Conservation (phyloP, 495 filamentous ascomycete genomes). For the Friedmanniomyces simplex region DNA sequence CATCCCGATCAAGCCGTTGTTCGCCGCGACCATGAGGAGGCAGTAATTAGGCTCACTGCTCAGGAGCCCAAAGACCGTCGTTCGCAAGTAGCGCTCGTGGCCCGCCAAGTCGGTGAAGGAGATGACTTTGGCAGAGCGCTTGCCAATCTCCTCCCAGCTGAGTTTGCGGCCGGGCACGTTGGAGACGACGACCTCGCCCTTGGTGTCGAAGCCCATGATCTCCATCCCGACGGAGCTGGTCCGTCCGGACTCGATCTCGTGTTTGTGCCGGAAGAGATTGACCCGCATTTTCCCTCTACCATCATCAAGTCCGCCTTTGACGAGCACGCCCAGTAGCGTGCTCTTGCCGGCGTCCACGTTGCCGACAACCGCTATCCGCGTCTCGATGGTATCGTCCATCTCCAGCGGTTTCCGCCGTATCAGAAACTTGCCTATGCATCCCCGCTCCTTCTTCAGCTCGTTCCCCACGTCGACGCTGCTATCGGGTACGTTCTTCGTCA, state of each 20-base stretch:
- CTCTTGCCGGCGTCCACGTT: slow-evolving; percentile 97
- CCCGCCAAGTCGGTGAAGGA: slow-evolving; percentile 92
- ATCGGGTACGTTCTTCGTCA: slow-evolving; percentile 82
- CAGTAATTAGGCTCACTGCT: slow-evolving; percentile 97
- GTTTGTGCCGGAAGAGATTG: slow-evolving; percentile 95
- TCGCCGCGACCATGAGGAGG: slow-evolving; percentile 94
- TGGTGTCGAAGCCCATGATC: slow-evolving; percentile 94
- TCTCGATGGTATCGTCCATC: slow-evolving; percentile 84
- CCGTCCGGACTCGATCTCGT: slow-evolving; percentile 89
- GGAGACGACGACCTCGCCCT: slow-evolving; percentile 72
- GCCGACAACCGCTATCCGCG: slow-evolving; percentile 92
- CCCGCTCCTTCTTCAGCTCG: slow-evolving; percentile 52
- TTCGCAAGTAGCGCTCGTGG: slow-evolving; percentile 90
- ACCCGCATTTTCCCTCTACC: slow-evolving; percentile 88
- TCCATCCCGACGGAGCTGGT: slow-evolving; percentile 97
- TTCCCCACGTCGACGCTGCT: slow-evolving; percentile 52
- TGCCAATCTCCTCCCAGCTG: slow-evolving; percentile 97
- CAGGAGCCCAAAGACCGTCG: slow-evolving; percentile 89
- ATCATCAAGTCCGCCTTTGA: slow-evolving; percentile 92
- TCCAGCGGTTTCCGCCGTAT: slow-evolving; percentile 63
- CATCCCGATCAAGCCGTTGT: slow-evolving; percentile 96
- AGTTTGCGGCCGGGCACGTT: slow-evolving; percentile 75
- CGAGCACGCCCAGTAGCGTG: slow-evolving; percentile 91
- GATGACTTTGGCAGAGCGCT: slow-evolving; percentile 89
- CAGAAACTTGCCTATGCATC: slow-evolving; percentile 70